Base-by-base conservation (phyloP, 441 rosid species). In the Arabidopsis hybrid region DNA sequence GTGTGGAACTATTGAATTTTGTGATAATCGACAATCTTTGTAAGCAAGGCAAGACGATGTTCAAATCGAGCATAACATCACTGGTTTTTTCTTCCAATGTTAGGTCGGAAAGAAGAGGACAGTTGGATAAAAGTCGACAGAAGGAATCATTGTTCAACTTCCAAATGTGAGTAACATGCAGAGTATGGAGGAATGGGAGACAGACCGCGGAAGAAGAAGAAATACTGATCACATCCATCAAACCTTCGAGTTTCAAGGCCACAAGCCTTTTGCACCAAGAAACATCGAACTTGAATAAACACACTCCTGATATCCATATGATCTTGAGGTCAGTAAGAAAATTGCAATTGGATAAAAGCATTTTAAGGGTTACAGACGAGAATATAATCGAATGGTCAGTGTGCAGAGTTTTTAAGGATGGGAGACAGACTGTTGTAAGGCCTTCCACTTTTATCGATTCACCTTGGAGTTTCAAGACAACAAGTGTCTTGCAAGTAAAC, bases 381-480 rank as follows among this genome's bases (percentile, higher is more conserved):
- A 59, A 58, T 16, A 2, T 8, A 18, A 10, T 11, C 11, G 49
- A 60, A 35, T 39, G 65, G 5, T 40, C 18, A 43, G 2, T 43
- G 49, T 60, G 65, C 49, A 60, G 1, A 21, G 17, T 26, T 60
- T 7, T 40, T 40, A 60, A 9, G 11, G 65, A 40, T 60, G 65
- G 50, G 36, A 60, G 65, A 40, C 7, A 40, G 1, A 60, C 17
- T 6, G 50, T 7, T 60, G 35, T 60, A 36, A 59, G 47, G 10
- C 7, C 31, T 38, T 60, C 47, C 64, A 38, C 64, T 9, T 6
- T 1, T 16, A 60, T 60, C 16, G 0, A 9, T 60, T 9, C 1
- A 60, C 66, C 51, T 12, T 61, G 13, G 8, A 61, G 66, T 61
- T 61, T 61, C 66, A 61, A 61, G 51, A 21, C 66, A 61, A 42